Conservation (phyloP, 129 eudicot genomes). For the Tanacetum coccineum region DNA sequence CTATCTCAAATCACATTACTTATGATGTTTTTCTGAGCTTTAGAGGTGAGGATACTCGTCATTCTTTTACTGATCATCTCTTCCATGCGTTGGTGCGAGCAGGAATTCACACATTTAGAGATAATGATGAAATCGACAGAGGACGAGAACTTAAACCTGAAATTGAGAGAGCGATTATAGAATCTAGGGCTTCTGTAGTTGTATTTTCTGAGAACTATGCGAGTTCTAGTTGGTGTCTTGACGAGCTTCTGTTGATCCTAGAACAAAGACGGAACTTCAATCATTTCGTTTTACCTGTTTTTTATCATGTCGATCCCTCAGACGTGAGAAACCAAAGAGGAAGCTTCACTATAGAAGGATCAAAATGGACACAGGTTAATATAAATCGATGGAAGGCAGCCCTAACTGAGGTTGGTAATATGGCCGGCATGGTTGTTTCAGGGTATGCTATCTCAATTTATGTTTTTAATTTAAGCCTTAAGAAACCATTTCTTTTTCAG, state of each 20-base stretch:
- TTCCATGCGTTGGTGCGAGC: no score
- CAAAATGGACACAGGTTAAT: not conserved
- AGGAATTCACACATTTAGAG: no score
- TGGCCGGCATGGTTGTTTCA: slow-evolving; percentile 9
- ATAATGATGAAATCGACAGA: no score
- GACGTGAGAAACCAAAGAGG: not conserved
- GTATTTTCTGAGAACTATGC: not conserved
- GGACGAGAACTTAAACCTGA: no score
- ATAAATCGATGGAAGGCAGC: not conserved
- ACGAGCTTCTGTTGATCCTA: slow-evolving; percentile 9
- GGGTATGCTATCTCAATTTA: not conserved
- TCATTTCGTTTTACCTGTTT: slow-evolving; percentile 3
- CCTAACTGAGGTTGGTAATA: not conserved
- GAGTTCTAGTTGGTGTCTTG: slow-evolving; percentile 1
- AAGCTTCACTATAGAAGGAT: not conserved
- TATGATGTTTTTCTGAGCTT: not conserved
- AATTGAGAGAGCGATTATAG: not conserved
- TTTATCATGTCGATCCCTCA: not conserved
- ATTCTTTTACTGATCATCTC: no score
- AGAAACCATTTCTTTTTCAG: not conserved
- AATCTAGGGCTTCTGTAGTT: not conserved
- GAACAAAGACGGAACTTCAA: not conserved
- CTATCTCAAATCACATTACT: not conserved
- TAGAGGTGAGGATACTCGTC: no score
- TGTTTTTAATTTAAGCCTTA: no score